Conservation (phyloP, 441 rosid genomes). For the Pelargonium cotyledonis region DNA sequence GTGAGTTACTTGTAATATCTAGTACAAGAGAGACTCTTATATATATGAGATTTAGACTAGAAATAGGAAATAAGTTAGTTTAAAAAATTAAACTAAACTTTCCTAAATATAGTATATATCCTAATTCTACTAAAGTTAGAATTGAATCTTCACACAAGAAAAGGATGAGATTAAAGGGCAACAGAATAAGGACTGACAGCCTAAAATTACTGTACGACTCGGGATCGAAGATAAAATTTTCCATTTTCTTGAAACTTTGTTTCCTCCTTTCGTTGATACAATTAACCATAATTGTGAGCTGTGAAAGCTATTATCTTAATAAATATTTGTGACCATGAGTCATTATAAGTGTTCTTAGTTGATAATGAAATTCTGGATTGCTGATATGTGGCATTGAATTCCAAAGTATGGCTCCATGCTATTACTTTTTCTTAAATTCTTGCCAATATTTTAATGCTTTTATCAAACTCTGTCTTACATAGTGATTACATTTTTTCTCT, state of each 20-base stretch:
- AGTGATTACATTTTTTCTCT: conserved; percentile 1
- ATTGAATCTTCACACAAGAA: too few relatives aligned
- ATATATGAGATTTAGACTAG: too few relatives aligned
- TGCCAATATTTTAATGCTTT: neutral
- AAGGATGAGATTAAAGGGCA: too few relatives aligned
- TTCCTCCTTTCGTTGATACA: neutral
- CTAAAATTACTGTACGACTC: too few relatives aligned
- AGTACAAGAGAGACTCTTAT: too few relatives aligned
- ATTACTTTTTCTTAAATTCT: neutral
- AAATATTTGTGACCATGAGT: neutral
- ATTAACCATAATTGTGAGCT: neutral
- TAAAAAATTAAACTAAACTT: too few relatives aligned
- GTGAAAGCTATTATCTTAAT: neutral
- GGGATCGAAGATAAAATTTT: neutral
- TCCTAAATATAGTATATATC: too few relatives aligned
- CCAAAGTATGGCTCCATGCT: neutral
- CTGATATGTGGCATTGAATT: neutral
- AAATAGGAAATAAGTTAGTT: too few relatives aligned
- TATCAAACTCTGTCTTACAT: neutral
- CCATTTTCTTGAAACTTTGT: neutral
- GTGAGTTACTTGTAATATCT: too few relatives aligned
- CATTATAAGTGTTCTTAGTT: neutral
- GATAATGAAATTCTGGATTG: neutral
- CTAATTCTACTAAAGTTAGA: too few relatives aligned
- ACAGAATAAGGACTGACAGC: too few relatives aligned